A percentile compares a stretch with the other conserved stretches of the same genome.
These are phyloP conservation scores for Citrus inodora DNA, from an alignment of 345 rosid species.

Conservation along the genomic window DNA sequence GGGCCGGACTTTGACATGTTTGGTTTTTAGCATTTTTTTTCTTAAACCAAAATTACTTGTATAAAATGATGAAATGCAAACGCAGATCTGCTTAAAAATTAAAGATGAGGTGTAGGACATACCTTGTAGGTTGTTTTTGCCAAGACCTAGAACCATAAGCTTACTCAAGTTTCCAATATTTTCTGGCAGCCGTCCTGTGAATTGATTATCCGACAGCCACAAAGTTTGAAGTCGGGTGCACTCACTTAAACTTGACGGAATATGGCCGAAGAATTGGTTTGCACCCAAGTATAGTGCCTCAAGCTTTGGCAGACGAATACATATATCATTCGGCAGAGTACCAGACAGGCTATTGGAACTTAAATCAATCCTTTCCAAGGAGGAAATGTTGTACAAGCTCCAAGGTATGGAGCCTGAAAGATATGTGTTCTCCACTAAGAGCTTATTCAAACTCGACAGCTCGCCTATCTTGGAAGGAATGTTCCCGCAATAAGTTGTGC, in stretches of 20 bases:
- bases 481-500: background rate
- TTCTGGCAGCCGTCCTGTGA: background rate
- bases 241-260: background rate
- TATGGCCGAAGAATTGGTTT: background rate
- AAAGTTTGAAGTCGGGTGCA: background rate
- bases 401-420: conserved; percentile 4
- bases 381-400: conserved; percentile 2
- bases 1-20: background rate
- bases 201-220: background rate
- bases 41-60: too few relatives aligned
- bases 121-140: background rate
- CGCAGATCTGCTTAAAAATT: background rate
- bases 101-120: background rate
- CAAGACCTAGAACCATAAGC: background rate
- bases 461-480: background rate
- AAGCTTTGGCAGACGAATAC: background rate
- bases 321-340: background rate
- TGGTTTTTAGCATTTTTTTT: background rate
- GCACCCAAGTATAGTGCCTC: background rate
- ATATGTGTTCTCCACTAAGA: background rate
- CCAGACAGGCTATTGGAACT: background rate
- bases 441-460: background rate
- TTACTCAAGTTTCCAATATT: background rate
- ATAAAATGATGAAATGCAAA: background rate
- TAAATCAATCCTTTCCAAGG: background rate